Evolutionary conservation across 2,329 filamentous ascomycete species (phyloP).

Genomic region (Byssochlamys sp.): DNA sequence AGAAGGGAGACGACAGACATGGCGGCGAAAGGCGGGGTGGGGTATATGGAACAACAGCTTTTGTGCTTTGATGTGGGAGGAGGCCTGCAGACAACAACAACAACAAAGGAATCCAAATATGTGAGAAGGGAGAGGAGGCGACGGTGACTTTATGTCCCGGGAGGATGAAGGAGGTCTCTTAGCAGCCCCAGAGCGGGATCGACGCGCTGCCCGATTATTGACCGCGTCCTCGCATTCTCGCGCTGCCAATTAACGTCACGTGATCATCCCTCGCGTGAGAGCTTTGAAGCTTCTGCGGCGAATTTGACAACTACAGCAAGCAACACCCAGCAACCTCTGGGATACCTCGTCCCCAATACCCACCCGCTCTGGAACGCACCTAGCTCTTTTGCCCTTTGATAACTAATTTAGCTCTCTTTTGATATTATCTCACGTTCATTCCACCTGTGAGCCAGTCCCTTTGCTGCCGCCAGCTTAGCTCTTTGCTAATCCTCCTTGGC

Average conservation of each 20-base stretch:
- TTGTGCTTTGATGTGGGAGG: background rate
- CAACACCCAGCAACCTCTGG: constrained; percentile 4
- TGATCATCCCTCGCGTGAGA: constrained; percentile 11
- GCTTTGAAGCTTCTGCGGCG: constrained; percentile 16
- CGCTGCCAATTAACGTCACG: constrained; percentile 24
- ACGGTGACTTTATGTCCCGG: constrained; percentile 1
- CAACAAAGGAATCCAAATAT: constrained; percentile 1
- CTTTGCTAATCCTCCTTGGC: background rate
- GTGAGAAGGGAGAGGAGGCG: constrained; percentile 1
- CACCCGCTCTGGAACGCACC: background rate
- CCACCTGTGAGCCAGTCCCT: background rate
- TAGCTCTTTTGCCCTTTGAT: background rate
- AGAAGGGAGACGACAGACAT: constrained; percentile 97
- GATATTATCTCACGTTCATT: background rate
- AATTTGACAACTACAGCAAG: constrained; percentile 2
- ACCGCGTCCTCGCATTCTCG: constrained; percentile 19
- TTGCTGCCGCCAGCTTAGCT: background rate
- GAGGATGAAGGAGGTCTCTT: background rate
- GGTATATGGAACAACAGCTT: background rate
- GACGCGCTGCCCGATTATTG: constrained; percentile 2
- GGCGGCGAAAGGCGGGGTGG: constrained; percentile 24
- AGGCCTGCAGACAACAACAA: background rate
- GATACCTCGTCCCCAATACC: constrained; percentile 2
- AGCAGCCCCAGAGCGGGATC: background rate
- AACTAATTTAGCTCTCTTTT: background rate